Percentiles rank a stretch among this genome's conserved stretches.
Evolutionary conservation across 2,329 filamentous ascomycete genomes (phyloP).

Genomic region (Hirsutella rhossiliensis): DNA sequence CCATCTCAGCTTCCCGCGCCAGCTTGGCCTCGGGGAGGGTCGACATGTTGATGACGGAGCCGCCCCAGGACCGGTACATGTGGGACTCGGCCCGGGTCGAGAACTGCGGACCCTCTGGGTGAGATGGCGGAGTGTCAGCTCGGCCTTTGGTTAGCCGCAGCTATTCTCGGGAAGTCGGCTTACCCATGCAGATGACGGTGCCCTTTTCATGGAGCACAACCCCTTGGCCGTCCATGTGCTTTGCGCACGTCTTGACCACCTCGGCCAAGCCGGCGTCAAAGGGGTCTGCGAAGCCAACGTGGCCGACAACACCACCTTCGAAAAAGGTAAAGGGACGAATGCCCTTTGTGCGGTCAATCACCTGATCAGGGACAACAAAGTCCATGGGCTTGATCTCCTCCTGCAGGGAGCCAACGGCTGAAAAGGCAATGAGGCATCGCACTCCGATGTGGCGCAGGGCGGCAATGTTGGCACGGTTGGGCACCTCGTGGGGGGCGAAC

Average conservation of each 20-base stretch:
- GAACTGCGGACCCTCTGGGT: constrained; percentile 88
- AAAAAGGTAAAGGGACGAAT: constrained; percentile 94
- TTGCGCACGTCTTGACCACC: constrained; percentile 67
- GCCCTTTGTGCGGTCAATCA: constrained; percentile 96
- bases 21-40: constrained; percentile 91
- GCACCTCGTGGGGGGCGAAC: constrained; percentile 88
- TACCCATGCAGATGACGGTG: constrained; percentile 84
- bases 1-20: constrained; percentile 88
- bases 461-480: constrained; percentile 90
- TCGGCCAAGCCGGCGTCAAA: constrained; percentile 72
- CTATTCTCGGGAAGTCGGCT: constrained; percentile 14
- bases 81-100: constrained; percentile 91
- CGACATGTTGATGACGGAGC: constrained; percentile 97
- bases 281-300: constrained; percentile 91
- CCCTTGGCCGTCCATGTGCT: constrained; percentile 66
- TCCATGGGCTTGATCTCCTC: constrained; percentile 92
- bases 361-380: constrained; percentile 91
- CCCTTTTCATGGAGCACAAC: constrained; percentile 76
- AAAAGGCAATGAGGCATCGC: constrained; percentile 85
- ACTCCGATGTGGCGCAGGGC: constrained; percentile 87
- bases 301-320: constrained; percentile 79
- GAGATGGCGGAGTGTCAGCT: not conserved
- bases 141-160: not conserved
- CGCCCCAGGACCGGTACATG: constrained; percentile 90
- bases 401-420: constrained; percentile 81